A percentile compares a stretch with the other conserved stretches of the same genome.
phyloP scores from a whole-genome alignment of 345 rosid genomes.

The Populus pruinosa region DNA sequence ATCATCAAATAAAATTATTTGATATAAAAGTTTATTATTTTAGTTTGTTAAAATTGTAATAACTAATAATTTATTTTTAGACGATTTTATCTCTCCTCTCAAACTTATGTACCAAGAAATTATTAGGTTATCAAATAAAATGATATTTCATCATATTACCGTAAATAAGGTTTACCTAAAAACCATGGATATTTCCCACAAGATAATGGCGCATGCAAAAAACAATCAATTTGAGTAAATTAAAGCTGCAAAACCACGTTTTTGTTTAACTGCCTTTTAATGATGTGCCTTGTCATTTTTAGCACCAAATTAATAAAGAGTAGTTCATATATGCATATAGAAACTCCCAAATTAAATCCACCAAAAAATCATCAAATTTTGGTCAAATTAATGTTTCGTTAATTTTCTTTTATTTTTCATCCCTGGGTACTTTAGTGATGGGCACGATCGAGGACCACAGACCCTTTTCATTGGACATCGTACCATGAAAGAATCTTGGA shows the following conservation, averaged over 20 bases:
- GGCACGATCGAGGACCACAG: not conserved
- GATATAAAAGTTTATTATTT: too few species aligned
- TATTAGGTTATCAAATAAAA: too few species aligned
- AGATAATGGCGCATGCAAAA: not conserved
- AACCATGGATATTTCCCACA: not conserved
- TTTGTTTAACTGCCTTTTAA: not conserved
- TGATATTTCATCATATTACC: too few species aligned
- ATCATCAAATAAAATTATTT: too few species aligned
- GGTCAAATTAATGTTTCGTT: not conserved
- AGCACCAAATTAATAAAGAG: not conserved
- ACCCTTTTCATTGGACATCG: not conserved
- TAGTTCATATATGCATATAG: not conserved
- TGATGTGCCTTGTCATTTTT: not conserved
- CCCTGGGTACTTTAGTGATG: not conserved
- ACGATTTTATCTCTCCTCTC: accelerated
- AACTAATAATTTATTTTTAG: too few species aligned
- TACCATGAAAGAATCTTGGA: not conserved
- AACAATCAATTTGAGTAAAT: not conserved
- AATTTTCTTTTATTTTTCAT: too few species aligned
- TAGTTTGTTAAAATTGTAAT: too few species aligned
- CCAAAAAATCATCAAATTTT: not conserved
- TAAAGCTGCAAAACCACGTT: not conserved
- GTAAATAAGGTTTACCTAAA: too few species aligned
- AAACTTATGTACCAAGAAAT: too few species aligned
- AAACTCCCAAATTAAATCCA: not conserved